These are phyloP conservation scores for Eucalyptus cloeziana DNA, from an alignment of 345 rosid genomes.

Conservation along the genomic window DNA sequence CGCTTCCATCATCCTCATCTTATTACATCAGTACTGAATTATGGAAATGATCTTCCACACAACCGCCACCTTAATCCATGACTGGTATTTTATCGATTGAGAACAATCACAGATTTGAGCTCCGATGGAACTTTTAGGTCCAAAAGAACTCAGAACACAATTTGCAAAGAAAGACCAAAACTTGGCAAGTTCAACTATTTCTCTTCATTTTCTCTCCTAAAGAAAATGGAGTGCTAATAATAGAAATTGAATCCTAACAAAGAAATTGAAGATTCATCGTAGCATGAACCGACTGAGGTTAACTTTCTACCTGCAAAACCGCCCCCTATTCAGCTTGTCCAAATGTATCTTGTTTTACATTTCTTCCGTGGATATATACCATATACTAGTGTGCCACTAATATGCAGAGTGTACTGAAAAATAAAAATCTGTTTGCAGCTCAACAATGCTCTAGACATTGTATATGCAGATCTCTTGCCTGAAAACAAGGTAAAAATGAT, in stretches of 20 bases:
- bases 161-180: not conserved
- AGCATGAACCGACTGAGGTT: not conserved
- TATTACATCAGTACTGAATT: not conserved
- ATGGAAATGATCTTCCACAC: not conserved
- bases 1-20: not conserved
- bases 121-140: not conserved
- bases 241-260: not conserved
- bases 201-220: not conserved
- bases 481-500: conserved; percentile 54
- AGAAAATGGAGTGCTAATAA: not conserved
- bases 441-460: conserved; percentile 38
- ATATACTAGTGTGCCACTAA: not conserved
- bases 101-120: not conserved
- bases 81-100: not conserved
- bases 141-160: not conserved
- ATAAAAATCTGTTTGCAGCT: conserved; percentile 25
- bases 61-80: not conserved
- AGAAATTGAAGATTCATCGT: not conserved
- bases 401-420: not conserved
- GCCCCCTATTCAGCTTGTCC: not conserved
- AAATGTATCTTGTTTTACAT: not conserved
- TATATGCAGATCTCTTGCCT: conserved; percentile 60
- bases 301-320: not conserved
- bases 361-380: not conserved
- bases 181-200: not conserved